Conservation (phyloP, 805 yeast genomes). For the Pichia exigua region DNA sequence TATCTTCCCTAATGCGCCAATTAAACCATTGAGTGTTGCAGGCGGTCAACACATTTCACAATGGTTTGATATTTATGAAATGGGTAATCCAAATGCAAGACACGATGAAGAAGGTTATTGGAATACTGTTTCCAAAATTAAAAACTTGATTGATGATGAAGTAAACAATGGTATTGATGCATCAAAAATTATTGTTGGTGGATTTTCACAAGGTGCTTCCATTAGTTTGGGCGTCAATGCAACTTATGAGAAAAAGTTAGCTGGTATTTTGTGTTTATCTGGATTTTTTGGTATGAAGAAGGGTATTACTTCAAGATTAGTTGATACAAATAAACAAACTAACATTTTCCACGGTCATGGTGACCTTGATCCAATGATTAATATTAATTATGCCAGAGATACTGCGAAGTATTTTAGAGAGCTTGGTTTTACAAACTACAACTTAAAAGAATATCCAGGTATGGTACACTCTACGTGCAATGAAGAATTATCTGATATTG, state of each 20-base stretch:
- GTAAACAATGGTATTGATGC: constrained; percentile 47
- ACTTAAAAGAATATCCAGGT: constrained; percentile 51
- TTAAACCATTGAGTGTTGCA: constrained; percentile 57
- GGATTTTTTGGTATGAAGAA: constrained; percentile 53
- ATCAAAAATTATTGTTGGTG: constrained; percentile 78
- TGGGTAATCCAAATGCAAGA: constrained; percentile 39
- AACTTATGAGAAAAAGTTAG: constrained; percentile 52
- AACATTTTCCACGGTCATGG: constrained; percentile 92
- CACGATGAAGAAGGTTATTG: constrained; percentile 51
- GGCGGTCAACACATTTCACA: constrained; percentile 64
- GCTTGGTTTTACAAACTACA: constrained; percentile 37
- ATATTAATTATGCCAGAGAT: constrained; percentile 30
- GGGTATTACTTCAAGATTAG: constrained; percentile 19
- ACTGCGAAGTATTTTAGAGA: constrained; percentile 38
- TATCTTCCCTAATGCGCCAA: constrained; percentile 89
- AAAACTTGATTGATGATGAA: constrained; percentile 43
- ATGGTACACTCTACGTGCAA: constrained; percentile 62
- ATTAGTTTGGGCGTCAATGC: constrained; percentile 57
- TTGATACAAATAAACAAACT: constrained; percentile 46
- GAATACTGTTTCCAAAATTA: constrained; percentile 39
- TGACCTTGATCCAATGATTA: constrained; percentile 60
- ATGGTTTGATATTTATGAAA: constrained; percentile 75
- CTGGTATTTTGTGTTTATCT: constrained; percentile 69
- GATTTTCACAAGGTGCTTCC: constrained; percentile 94
- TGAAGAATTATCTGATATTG: constrained; percentile 55